A percentile compares a stretch with the other conserved stretches of the same genome.
phyloP scores from a whole-genome alignment of 208 protist genomes.

The Naegleria gruberi region DNA sequence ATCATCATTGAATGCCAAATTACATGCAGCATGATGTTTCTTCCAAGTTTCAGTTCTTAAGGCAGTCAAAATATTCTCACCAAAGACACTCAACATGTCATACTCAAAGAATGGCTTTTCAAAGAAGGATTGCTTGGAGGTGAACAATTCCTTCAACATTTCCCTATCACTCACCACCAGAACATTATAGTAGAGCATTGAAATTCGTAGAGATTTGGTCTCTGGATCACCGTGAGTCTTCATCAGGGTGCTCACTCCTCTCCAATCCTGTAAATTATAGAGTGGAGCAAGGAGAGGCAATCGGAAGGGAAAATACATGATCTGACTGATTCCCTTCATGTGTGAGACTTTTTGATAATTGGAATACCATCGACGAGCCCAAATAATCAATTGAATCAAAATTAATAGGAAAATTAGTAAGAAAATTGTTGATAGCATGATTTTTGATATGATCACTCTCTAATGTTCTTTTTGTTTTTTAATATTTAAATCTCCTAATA shows the following conservation, averaged over 20 bases:
- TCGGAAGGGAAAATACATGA: not conserved
- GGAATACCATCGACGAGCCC: no score
- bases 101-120: not conserved
- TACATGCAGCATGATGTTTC: not conserved
- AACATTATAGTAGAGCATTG: not conserved
- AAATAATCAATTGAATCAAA: no score
- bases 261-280: no score
- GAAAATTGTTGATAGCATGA: no score
- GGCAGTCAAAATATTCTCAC: not conserved
- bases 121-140: no score
- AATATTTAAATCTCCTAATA: no score
- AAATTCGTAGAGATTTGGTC: not conserved
- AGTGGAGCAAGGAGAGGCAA: not conserved
- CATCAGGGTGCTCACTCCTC: not conserved
- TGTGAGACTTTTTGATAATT: not conserved
- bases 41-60: not conserved
- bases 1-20: not conserved
- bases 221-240: not conserved
- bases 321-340: not conserved
- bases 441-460: no score
- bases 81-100: not conserved
- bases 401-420: no score
- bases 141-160: not conserved
- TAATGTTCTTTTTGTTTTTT: no score
- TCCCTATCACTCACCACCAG: not conserved